Evolutionary conservation across 495 filamentous ascomycete genomes (phyloP).

Genomic region (Bombardia bombarda): DNA sequence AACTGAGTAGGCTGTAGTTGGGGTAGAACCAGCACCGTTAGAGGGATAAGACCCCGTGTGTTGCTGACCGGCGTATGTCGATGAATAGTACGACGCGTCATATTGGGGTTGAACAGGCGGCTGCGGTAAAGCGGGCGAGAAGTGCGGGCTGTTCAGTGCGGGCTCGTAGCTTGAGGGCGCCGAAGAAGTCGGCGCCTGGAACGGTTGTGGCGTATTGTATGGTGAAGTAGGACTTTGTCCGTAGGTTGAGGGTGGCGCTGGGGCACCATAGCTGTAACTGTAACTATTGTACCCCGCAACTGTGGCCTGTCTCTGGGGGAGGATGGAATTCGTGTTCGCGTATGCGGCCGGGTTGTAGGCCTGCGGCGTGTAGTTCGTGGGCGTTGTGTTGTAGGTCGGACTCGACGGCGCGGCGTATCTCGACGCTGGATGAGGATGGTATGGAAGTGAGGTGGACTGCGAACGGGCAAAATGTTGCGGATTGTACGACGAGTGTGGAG

Average conservation of each 20-base stretch:
- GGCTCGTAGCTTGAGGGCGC: constrained; percentile 25
- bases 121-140: constrained; percentile 14
- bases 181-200: constrained; percentile 24
- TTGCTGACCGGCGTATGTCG: constrained; percentile 12
- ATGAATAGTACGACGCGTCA: constrained; percentile 18
- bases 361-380: constrained; percentile 31
- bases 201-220: constrained; percentile 20
- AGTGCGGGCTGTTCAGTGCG: constrained; percentile 25
- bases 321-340: constrained; percentile 24
- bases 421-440: constrained; percentile 29
- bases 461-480: constrained; percentile 70
- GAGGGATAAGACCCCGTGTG: constrained; percentile 16
- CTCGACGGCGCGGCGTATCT: constrained; percentile 25
- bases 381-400: constrained; percentile 21
- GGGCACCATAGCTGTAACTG: constrained; percentile 30
- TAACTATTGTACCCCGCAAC: constrained; percentile 36
- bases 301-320: constrained; percentile 37
- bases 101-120: constrained; percentile 17
- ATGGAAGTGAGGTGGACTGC: constrained; percentile 45
- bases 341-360: constrained; percentile 46
- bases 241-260: constrained; percentile 27
- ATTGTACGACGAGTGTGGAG: constrained; percentile 62
- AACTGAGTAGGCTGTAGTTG: constrained; percentile 22
- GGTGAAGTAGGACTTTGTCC: constrained; percentile 22
- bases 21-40: constrained; percentile 21